These are phyloP conservation scores for Cladosporium sp. DNA, from an alignment of 2,329 filamentous ascomycete species.

Conservation along the genomic window DNA sequence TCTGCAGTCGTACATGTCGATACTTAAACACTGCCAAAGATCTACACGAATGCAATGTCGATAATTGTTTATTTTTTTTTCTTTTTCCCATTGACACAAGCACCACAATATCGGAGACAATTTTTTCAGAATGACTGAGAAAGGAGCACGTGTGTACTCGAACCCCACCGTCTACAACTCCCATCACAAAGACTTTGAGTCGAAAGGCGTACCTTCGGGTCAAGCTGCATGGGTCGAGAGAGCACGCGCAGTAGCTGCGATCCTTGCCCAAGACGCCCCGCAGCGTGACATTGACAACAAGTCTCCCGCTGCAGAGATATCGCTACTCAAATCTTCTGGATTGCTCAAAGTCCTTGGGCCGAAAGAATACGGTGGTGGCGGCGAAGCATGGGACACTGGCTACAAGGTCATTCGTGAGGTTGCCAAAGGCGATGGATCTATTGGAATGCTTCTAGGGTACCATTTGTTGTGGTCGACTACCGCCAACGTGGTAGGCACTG, in stretches of 20 bases:
- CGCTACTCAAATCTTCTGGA: constrained; percentile 53
- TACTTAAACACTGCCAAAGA: not conserved
- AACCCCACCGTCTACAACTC: constrained; percentile 30
- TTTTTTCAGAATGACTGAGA: not conserved
- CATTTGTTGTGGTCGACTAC: constrained; percentile 65
- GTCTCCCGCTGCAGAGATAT: constrained; percentile 52
- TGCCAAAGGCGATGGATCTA: constrained; percentile 63
- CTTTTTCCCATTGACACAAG: not conserved
- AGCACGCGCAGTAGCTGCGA: constrained; percentile 50
- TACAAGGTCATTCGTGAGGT: constrained; percentile 63
- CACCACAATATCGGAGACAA: not conserved
- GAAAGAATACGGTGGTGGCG: constrained; percentile 54
- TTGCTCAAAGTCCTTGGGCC: constrained; percentile 54
- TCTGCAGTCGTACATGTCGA: not conserved
- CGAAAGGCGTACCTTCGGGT: constrained; percentile 39
- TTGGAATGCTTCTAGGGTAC: constrained; percentile 67
- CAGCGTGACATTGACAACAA: constrained; percentile 54
- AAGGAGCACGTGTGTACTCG: constrained; percentile 25
- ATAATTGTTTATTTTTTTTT: not conserved
- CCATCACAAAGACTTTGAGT: constrained; percentile 28
- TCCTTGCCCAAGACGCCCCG: constrained; percentile 52
- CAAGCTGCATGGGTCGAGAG: constrained; percentile 50
- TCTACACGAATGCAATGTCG: not conserved
- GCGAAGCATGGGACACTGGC: constrained; percentile 55
- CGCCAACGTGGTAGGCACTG: constrained; percentile 60